phyloP scores from a whole-genome alignment of 257 asterid genomes.

The Solanum chiquidenum region DNA sequence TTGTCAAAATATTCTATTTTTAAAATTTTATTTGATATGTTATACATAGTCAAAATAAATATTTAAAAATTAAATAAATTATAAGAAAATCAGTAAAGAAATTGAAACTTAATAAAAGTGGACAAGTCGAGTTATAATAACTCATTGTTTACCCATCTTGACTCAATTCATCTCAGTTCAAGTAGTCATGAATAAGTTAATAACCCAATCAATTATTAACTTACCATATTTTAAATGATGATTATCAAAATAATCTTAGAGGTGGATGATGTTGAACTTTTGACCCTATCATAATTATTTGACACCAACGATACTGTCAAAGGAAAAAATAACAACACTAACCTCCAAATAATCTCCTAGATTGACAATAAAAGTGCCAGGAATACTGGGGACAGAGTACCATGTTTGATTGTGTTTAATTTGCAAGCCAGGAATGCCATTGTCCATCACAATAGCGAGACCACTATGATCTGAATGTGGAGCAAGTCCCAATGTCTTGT shows the following conservation, averaged over 20 bases:
- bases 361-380: constrained; percentile 43
- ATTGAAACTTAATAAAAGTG: background rate
- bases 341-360: constrained; percentile 62
- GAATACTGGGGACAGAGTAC: constrained; percentile 29
- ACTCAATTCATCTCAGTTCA: background rate
- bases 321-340: background rate
- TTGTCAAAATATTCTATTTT: background rate
- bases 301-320: background rate
- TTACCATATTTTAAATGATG: too few relatives aligned
- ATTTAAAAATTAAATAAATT: background rate
- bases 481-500: constrained; percentile 43
- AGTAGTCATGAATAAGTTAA: too few relatives aligned
- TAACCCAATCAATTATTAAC: background rate
- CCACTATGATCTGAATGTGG: constrained; percentile 60
- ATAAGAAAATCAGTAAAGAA: background rate
- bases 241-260: too few relatives aligned
- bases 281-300: background rate
- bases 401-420: constrained; percentile 29
- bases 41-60: too few relatives aligned
- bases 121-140: background rate
- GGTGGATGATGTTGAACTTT: background rate
- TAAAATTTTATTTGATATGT: background rate
- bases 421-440: constrained; percentile 47
- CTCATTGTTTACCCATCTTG: background rate
- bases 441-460: constrained; percentile 46